phyloP scores from a whole-genome alignment of 208 protist species.

The Wallacemonas sp. region DNA sequence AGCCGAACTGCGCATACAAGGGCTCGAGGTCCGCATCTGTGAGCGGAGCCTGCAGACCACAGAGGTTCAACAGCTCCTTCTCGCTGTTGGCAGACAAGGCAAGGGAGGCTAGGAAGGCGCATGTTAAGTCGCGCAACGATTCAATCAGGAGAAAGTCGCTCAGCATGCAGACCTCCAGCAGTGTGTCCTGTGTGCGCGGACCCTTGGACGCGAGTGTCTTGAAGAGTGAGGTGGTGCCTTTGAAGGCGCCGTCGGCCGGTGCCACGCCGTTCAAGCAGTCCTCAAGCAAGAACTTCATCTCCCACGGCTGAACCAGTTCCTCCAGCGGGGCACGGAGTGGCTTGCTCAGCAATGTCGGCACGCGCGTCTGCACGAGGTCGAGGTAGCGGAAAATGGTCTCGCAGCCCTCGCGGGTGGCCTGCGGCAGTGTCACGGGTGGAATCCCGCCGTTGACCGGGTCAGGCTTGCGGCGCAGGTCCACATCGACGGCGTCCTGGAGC shows the following conservation, averaged over 20 bases:
- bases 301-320: constrained; percentile 84
- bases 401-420: constrained; percentile 66
- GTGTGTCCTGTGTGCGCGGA: constrained; percentile 40
- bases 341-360: constrained; percentile 78
- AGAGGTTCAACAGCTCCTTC: constrained; percentile 73
- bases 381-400: constrained; percentile 76
- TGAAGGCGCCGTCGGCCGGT: constrained; percentile 9
- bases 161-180: constrained; percentile 84
- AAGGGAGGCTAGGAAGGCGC: constrained; percentile 77
- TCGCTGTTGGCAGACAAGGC: constrained; percentile 59
- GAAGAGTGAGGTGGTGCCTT: constrained; percentile 30
- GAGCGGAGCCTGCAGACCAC: constrained; percentile 46
- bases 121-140: constrained; percentile 74
- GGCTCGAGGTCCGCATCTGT: constrained; percentile 77
- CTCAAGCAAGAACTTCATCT: constrained; percentile 69
- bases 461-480: constrained; percentile 37
- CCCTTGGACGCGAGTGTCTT: constrained; percentile 38
- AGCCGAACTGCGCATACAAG: constrained; percentile 77
- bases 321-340: constrained; percentile 80
- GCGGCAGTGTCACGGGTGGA: constrained; percentile 69
- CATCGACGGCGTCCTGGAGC: constrained; percentile 63
- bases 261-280: constrained; percentile 41
- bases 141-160: constrained; percentile 89
- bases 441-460: constrained; percentile 39
- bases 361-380: constrained; percentile 66